A percentile compares a stretch with the other conserved stretches of the same genome.
Evolutionary conservation across 2,329 filamentous ascomycete species (phyloP).

Genomic region (Raffaelea arxii): DNA sequence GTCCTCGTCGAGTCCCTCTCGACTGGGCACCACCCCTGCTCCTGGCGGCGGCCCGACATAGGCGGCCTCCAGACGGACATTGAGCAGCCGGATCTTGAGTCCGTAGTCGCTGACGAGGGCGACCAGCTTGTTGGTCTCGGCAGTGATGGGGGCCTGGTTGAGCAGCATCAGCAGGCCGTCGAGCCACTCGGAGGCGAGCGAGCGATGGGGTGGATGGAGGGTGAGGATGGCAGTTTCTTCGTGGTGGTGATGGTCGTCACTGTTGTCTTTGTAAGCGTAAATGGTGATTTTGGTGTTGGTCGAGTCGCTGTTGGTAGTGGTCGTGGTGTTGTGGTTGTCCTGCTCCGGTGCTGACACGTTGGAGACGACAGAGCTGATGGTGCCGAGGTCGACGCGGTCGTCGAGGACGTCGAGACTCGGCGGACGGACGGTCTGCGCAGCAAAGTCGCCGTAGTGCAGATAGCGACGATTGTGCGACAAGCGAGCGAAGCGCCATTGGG

Average conservation of each 20-base stretch:
- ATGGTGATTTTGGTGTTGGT: conserved; percentile 79
- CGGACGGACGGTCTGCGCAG: conserved; percentile 49
- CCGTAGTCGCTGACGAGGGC: conserved; percentile 82
- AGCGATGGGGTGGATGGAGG: conserved; percentile 72
- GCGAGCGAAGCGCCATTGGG: conserved; percentile 72
- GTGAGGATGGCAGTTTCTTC: conserved; percentile 66
- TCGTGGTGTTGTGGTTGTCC: conserved; percentile 23
- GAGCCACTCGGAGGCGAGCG: conserved; percentile 88
- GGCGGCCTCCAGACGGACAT: conserved; percentile 73
- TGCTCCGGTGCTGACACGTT: conserved; percentile 66
- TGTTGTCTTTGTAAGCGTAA: conserved; percentile 53
- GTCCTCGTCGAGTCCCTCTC: conserved; percentile 81
- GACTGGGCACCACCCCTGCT: conserved; percentile 65
- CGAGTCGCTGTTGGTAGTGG: background rate
- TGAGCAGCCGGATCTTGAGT: conserved; percentile 83
- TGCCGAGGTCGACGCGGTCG: conserved; percentile 78
- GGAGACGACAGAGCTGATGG: conserved; percentile 86
- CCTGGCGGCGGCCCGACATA: conserved; percentile 60
- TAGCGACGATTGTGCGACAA: conserved; percentile 86
- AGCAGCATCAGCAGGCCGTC: conserved; percentile 92
- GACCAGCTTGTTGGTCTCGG: conserved; percentile 86
- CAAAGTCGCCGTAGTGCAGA: conserved; percentile 84
- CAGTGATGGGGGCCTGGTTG: conserved; percentile 92
- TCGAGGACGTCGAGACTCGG: conserved; percentile 64
- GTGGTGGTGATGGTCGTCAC: conserved; percentile 17